Conservation (phyloP, 2,329 filamentous ascomycete species). For the Nannizziopsis barbatae region DNA sequence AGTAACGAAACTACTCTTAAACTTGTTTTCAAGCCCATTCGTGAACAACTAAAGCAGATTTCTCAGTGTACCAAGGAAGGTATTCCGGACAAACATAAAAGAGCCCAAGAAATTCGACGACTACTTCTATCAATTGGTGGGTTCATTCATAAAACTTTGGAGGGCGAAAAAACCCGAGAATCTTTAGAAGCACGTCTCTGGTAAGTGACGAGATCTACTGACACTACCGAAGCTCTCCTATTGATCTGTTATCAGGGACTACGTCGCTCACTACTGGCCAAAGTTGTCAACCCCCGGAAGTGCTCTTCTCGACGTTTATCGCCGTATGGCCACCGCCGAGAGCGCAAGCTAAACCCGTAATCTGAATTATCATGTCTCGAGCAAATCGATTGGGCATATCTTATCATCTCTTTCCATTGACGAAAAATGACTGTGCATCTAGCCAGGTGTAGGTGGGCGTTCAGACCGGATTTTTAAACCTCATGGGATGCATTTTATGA, state of each 20-base stretch:
- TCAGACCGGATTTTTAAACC: neutral
- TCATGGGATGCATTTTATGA: slow-evolving; percentile 1
- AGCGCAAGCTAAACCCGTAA: slow-evolving; percentile 6
- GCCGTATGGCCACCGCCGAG: slow-evolving; percentile 13
- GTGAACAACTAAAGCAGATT: slow-evolving; percentile 34
- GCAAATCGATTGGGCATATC: neutral
- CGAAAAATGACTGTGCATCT: slow-evolving; percentile 1
- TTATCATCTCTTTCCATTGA: neutral
- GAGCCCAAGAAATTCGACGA: slow-evolving; percentile 34
- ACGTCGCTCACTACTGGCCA: slow-evolving; percentile 38
- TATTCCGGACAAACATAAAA: slow-evolving; percentile 34
- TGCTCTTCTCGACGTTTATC: slow-evolving; percentile 16
- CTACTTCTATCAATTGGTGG: slow-evolving; percentile 37
- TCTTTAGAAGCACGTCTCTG: slow-evolving; percentile 36
- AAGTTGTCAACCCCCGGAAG: slow-evolving; percentile 28
- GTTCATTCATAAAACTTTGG: slow-evolving; percentile 34
- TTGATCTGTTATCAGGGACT: slow-evolving; percentile 31
- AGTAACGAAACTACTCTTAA: slow-evolving; percentile 34
- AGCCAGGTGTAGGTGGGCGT: slow-evolving; percentile 3
- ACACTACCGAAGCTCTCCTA: neutral
- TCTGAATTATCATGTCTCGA: neutral
- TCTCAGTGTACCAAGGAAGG: slow-evolving; percentile 37
- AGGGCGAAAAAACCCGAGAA: slow-evolving; percentile 29
- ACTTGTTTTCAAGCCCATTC: slow-evolving; percentile 39
- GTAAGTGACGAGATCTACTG: slow-evolving; percentile 23